Conservation (phyloP, 2,329 filamentous ascomycete species). For the Celoporthe dispersa region DNA sequence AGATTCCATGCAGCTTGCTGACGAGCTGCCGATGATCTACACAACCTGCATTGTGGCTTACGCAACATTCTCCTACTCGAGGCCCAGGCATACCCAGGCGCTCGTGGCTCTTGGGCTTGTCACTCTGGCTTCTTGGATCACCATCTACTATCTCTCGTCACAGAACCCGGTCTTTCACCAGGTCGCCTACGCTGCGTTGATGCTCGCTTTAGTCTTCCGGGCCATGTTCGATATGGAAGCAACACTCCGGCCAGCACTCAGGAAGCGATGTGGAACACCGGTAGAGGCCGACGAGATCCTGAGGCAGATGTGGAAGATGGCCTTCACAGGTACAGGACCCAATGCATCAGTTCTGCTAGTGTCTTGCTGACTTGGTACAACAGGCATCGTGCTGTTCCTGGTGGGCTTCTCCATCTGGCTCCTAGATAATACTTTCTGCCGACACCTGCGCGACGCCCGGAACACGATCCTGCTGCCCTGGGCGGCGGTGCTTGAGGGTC, state of each 20-base stretch:
- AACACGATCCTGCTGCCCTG: slow-evolving; percentile 75
- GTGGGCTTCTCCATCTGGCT: slow-evolving; percentile 79
- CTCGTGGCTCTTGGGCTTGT: slow-evolving; percentile 51
- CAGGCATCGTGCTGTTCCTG: slow-evolving; percentile 72
- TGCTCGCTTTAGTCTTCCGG: slow-evolving; percentile 69
- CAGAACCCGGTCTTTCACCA: slow-evolving; percentile 86
- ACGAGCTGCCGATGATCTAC: slow-evolving; percentile 65
- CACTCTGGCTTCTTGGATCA: slow-evolving; percentile 70
- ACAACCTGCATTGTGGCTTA: slow-evolving; percentile 60
- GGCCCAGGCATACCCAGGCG: slow-evolving; percentile 47
- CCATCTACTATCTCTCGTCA: slow-evolving; percentile 76
- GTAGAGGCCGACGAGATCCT: slow-evolving; percentile 53
- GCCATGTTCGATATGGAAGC: slow-evolving; percentile 76
- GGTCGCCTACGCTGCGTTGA: slow-evolving; percentile 75
- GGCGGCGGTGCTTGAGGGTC: slow-evolving; percentile 70
- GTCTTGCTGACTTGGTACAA: neutral
- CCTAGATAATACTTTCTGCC: slow-evolving; percentile 78
- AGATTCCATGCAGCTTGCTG: slow-evolving; percentile 65
- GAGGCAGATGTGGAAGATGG: slow-evolving; percentile 77
- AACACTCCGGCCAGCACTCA: slow-evolving; percentile 50
- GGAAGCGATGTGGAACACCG: slow-evolving; percentile 45
- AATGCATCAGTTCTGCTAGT: slow-evolving; percentile 32
- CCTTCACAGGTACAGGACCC: slow-evolving; percentile 53
- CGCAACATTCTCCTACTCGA: slow-evolving; percentile 75
- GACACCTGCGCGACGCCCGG: slow-evolving; percentile 66